These are phyloP conservation scores for Cytospora leucostoma DNA, from an alignment of 2,329 filamentous ascomycete species.

Conservation along the genomic window DNA sequence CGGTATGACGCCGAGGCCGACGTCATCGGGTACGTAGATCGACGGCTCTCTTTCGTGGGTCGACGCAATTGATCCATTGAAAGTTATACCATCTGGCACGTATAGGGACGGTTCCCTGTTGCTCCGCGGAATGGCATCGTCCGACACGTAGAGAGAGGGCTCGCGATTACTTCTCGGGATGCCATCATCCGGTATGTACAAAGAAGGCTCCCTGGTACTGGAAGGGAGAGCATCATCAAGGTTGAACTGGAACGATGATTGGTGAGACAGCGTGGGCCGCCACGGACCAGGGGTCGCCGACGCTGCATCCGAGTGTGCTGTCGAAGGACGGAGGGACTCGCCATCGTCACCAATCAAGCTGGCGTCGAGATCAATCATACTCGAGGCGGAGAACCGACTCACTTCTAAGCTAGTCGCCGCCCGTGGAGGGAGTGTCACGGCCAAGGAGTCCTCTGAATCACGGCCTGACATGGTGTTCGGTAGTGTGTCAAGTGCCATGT, in stretches of 20 bases:
- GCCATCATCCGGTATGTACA: conserved; percentile 18
- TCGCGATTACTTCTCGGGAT: conserved; percentile 22
- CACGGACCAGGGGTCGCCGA: conserved; percentile 33
- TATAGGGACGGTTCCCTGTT: conserved; percentile 26
- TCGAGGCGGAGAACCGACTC: conserved; percentile 40
- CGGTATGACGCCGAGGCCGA: conserved; percentile 47
- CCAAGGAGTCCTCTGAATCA: conserved; percentile 37
- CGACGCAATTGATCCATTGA: conserved; percentile 33
- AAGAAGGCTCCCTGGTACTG: conserved; percentile 39
- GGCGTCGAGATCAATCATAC: conserved; percentile 41
- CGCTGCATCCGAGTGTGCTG: conserved; percentile 59
- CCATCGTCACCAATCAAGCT: conserved; percentile 40
- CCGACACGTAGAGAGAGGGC: conserved; percentile 8
- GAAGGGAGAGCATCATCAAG: conserved; percentile 61
- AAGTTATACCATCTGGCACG: conserved; percentile 23
- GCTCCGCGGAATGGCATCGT: conserved; percentile 24
- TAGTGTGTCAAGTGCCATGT: conserved; percentile 27
- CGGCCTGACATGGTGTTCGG: conserved; percentile 19
- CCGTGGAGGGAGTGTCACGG: conserved; percentile 39
- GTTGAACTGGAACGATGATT: conserved; percentile 58
- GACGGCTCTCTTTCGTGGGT: conserved; percentile 53
- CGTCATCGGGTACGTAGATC: conserved; percentile 63
- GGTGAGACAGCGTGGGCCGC: conserved; percentile 47
- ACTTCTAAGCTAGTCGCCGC: conserved; percentile 32
- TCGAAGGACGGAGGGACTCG: conserved; percentile 57